Percentiles rank a stretch among this genome's conserved stretches.
Conservation (phyloP, 495 filamentous ascomycete genomes). For the Penicillium lividum region DNA sequence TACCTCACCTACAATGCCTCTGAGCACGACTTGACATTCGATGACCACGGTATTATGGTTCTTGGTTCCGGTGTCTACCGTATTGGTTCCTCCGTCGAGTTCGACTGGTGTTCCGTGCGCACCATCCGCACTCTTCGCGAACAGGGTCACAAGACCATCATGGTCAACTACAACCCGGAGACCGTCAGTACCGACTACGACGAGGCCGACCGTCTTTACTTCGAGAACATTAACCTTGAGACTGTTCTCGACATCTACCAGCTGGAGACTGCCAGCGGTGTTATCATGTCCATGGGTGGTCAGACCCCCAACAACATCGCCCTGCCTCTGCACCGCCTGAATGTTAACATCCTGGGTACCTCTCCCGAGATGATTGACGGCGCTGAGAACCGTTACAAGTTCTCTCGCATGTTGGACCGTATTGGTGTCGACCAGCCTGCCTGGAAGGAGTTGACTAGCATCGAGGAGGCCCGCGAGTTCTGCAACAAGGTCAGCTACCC, state of each 20-base stretch:
- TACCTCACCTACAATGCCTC: slow-evolving; percentile 95
- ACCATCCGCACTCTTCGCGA: slow-evolving; percentile 91
- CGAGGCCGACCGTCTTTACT: slow-evolving; percentile 92
- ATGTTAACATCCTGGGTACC: slow-evolving; percentile 90
- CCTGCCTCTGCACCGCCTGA: slow-evolving; percentile 80
- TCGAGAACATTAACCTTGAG: slow-evolving; percentile 96
- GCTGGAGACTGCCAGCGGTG: slow-evolving; percentile 80
- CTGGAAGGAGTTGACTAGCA: slow-evolving; percentile 95
- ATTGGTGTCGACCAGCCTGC: slow-evolving; percentile 94
- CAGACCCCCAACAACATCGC: slow-evolving; percentile 99
- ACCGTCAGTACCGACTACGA: slow-evolving; percentile 96
- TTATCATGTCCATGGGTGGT: slow-evolving; percentile 97
- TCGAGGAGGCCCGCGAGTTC: slow-evolving; percentile 82
- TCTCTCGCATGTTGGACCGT: slow-evolving; percentile 94
- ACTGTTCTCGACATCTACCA: slow-evolving; percentile 95
- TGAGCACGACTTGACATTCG: slow-evolving; percentile 80
- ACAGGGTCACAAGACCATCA: slow-evolving; percentile 89
- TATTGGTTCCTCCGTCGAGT: slow-evolving; percentile 96
- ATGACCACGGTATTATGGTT: slow-evolving; percentile 93
- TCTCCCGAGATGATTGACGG: slow-evolving; percentile 99
- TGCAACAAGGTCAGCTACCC: slow-evolving; percentile 89
- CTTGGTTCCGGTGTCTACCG: slow-evolving; percentile 96
- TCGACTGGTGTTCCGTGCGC: slow-evolving; percentile 99
- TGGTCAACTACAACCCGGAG: slow-evolving; percentile 97
- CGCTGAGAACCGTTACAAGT: slow-evolving; percentile 98